These are phyloP conservation scores for Gyrodon lividus DNA, from an alignment of 768 basidiomycete genomes.

Conservation along the genomic window DNA sequence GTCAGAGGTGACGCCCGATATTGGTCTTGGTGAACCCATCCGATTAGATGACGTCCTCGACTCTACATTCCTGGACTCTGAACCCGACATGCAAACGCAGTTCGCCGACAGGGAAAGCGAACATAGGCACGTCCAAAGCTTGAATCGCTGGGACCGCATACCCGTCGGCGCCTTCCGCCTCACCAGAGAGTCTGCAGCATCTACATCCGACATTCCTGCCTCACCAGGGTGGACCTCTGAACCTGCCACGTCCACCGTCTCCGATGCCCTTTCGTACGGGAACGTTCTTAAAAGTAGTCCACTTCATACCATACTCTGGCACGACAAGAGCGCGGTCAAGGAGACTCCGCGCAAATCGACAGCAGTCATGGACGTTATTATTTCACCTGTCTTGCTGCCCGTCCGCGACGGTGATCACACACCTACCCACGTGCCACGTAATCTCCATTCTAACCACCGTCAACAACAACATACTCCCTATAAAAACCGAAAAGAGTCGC, in stretches of 20 bases:
- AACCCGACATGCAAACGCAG: conserved; percentile 38
- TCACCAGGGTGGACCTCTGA: conserved; percentile 33
- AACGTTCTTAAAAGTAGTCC: conserved; percentile 57
- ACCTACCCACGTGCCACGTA: conserved; percentile 41
- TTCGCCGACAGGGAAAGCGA: conserved; percentile 36
- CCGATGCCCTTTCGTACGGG: conserved; percentile 25
- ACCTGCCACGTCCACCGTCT: conserved; percentile 15
- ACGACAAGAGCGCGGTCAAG: conserved; percentile 26
- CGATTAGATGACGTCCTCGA: conserved; percentile 76
- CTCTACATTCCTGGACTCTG: conserved; percentile 64
- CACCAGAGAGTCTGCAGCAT: conserved; percentile 40
- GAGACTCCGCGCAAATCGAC: conserved; percentile 26
- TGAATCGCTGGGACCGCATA: conserved; percentile 72
- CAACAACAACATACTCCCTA: conserved; percentile 36
- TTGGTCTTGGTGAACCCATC: conserved; percentile 48
- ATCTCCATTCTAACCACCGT: conserved; percentile 38
- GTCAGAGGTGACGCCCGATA: conserved; percentile 35
- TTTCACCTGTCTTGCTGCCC: conserved; percentile 54
- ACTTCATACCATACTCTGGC: conserved; percentile 56
- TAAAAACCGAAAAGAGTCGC: conserved; percentile 63
- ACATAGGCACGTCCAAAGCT: conserved; percentile 44
- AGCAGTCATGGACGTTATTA: conserved; percentile 35
- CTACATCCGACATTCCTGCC: conserved; percentile 26
- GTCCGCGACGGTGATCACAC: conserved; percentile 57
- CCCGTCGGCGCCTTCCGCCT: conserved; percentile 73